Evolutionary conservation across 2,329 filamentous ascomycete genomes (phyloP).

Genomic region (Botryotinia globosa): DNA sequence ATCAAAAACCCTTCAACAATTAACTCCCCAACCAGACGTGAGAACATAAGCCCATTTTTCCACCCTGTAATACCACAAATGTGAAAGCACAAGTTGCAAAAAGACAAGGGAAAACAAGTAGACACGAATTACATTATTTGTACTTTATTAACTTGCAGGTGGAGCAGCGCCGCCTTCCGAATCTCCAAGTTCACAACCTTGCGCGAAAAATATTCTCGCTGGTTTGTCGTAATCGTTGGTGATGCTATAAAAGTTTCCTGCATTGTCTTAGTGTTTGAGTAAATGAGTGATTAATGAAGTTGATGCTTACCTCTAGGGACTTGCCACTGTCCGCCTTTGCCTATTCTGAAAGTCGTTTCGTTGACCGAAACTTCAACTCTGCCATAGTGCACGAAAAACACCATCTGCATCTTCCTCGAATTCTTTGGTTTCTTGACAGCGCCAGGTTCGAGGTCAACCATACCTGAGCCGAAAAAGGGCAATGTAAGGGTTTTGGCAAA

Average conservation of each 20-base stretch:
- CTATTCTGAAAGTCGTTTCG: conserved; percentile 74
- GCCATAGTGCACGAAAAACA: conserved; percentile 85
- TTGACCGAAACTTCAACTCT: conserved; percentile 77
- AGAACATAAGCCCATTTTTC: background rate
- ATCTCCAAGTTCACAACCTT: conserved; percentile 62
- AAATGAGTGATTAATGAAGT: background rate
- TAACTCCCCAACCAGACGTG: conserved; percentile 10
- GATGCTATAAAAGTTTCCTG: conserved; percentile 93
- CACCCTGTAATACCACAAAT: background rate
- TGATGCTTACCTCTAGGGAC: conserved; percentile 79
- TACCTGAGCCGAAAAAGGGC: conserved; percentile 83
- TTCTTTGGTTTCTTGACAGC: conserved; percentile 89
- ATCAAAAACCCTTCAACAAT: conserved; percentile 9
- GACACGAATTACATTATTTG: conserved; percentile 1
- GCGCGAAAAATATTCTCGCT: conserved; percentile 86
- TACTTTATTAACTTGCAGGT: conserved; percentile 11
- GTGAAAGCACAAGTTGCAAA: background rate
- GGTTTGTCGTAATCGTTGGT: conserved; percentile 70
- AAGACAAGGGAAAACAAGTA: background rate
- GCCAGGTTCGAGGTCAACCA: conserved; percentile 83
- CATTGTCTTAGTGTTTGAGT: conserved; percentile 22
- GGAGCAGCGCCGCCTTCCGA: conserved; percentile 1
- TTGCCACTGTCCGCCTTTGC: conserved; percentile 87
- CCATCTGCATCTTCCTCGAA: conserved; percentile 93
- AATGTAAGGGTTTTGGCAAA: conserved; percentile 85